Evolutionary conservation across 495 filamentous ascomycete species (phyloP), one percentile per base, ranked within the genome.

Genomic region (Staphylotrichum longicolle): DNA sequence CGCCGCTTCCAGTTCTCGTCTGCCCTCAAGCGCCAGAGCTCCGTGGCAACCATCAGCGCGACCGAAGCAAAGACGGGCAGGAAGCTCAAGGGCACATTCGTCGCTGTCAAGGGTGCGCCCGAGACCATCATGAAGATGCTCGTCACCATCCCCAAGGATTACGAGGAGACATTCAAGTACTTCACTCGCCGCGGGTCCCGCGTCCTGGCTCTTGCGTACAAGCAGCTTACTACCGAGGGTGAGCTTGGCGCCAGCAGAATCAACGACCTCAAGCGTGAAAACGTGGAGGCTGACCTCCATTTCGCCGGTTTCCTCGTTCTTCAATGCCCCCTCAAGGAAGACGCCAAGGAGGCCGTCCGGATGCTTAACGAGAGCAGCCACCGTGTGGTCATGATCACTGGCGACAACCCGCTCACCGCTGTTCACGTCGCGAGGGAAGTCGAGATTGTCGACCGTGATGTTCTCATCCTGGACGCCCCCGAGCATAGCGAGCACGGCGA

Each of bases 311-410:
- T 99, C 76, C 78, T 99, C 66, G 91, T 99, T 53, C 80, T 99
- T 35, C 93, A 96, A 69, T 96, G 91, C 69, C 94, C 94, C 20
- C 79, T 99, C 39, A 99, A 99, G 78, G 93, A 96, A 15, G 94
- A 99, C 74, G 94, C 94, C 27, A 91, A 92, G 77, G 87, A 91
- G 68, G 82, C 94, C 20, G 91, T 98, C 35, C 90, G 87, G 49
- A 98, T 99, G 94, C 82, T 99, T 59, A 99, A 96, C 70, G 95
- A 98, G 77, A 96, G 93, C 75, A 96, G 91, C 75, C 94, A 99
- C 77, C 91, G 94, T 65, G 91, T 95, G 58, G 90, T 98, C 66
- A 99, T 99, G 94, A 99, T 99, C 59, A 99, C 94, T 51, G 94
- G 94, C 68, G 94, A 99, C 75, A 99, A 99, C 70, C 93, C 94